Percentiles rank a stretch among this genome's conserved stretches.
phyloP scores from a whole-genome alignment of 23 red algal genomes.

The Gracilariopsis chorda region DNA sequence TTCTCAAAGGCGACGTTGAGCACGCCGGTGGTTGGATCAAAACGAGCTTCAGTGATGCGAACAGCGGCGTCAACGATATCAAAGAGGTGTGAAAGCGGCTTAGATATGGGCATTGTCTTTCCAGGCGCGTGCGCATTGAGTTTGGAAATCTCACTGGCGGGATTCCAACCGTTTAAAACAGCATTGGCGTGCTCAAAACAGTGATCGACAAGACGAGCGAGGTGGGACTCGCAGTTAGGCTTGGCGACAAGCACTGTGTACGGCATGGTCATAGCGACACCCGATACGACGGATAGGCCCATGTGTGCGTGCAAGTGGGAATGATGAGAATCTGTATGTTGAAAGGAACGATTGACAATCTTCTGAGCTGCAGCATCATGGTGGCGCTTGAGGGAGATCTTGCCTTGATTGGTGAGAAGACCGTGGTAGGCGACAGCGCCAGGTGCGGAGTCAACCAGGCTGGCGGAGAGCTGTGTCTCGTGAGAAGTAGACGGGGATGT shows the following conservation, averaged over 20 bases:
- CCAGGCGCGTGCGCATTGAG: slow-evolving; percentile 22
- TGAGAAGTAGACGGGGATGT: background rate
- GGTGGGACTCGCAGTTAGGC: background rate
- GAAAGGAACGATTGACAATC: background rate
- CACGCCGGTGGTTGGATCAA: slow-evolving; percentile 64
- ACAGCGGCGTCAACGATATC: slow-evolving; percentile 13
- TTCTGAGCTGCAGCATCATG: background rate
- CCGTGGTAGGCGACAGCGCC: slow-evolving; percentile 9
- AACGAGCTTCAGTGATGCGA: slow-evolving; percentile 39
- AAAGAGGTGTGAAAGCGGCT: slow-evolving; percentile 21
- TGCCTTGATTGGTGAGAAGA: background rate
- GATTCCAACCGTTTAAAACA: slow-evolving; percentile 46
- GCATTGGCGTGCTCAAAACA: slow-evolving; percentile 30
- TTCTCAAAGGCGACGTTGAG: slow-evolving; percentile 39
- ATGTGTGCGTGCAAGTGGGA: background rate
- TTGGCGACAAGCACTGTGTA: slow-evolving; percentile 50
- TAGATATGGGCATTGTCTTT: slow-evolving; percentile 16
- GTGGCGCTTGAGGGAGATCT: background rate
- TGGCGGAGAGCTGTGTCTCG: slow-evolving; percentile 34
- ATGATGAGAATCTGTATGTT: background rate
- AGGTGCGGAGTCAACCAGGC: background rate
- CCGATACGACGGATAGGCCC: slow-evolving; percentile 3
- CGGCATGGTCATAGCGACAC: slow-evolving; percentile 72
- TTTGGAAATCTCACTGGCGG: slow-evolving; percentile 12
- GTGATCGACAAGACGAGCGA: background rate